phyloP scores from a whole-genome alignment of 2,329 filamentous ascomycete genomes.

The Fusarium pseudonygamai region DNA sequence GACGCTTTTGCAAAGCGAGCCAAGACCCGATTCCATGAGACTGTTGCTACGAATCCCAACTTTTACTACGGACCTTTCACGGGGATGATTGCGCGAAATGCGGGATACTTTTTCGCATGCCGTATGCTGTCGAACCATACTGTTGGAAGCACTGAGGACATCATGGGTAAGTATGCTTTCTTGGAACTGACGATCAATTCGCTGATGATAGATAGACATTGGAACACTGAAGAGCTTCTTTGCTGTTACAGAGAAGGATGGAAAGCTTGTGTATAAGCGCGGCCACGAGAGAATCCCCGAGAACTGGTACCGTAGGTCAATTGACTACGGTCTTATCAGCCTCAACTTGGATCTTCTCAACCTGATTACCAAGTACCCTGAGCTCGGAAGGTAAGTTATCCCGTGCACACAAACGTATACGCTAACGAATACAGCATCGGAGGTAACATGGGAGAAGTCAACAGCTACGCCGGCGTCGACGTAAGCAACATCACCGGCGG shows the following conservation, averaged over 20 bases:
- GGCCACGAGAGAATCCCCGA: conserved; percentile 13
- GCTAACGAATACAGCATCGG: conserved; percentile 3
- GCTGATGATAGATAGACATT: not conserved
- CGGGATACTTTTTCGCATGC: conserved; percentile 7
- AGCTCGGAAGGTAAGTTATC: conserved; percentile 5
- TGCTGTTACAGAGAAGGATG: not conserved
- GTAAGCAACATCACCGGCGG: conserved; percentile 6
- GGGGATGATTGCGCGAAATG: conserved; percentile 20
- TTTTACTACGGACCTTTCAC: conserved; percentile 24
- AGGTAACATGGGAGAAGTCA: conserved; percentile 14
- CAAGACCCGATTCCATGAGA: conserved; percentile 3
- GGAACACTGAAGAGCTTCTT: conserved; percentile 13
- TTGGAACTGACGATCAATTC: rapidly evolving
- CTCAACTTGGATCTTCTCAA: conserved; percentile 10
- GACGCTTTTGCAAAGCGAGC: conserved; percentile 1
- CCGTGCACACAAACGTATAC: rapidly evolving
- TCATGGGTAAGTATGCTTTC: not conserved
- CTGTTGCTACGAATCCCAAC: conserved; percentile 6
- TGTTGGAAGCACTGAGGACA: not conserved
- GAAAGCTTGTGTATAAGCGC: conserved; percentile 11
- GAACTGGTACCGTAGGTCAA: conserved; percentile 19
- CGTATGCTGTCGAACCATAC: conserved; percentile 20
- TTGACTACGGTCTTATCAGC: conserved; percentile 7
- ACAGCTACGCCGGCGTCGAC: conserved; percentile 16
- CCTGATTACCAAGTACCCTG: conserved; percentile 9